These are phyloP conservation scores for Phytophthora meadii DNA, from an alignment of 352 stramenopile species.

Conservation along the genomic window DNA sequence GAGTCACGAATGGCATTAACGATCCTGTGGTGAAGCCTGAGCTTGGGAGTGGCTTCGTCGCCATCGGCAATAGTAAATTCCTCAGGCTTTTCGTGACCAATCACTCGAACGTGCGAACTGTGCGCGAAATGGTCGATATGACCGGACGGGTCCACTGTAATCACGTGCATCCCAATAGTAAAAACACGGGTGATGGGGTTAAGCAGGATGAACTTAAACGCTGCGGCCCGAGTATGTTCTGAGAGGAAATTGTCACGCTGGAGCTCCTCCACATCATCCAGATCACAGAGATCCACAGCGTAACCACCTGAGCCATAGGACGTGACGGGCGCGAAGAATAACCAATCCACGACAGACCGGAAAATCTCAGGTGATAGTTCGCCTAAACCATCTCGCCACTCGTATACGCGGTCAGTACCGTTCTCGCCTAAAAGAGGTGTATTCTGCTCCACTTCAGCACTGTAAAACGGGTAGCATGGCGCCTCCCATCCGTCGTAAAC, in stretches of 20 bases:
- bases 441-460: constrained; percentile 56
- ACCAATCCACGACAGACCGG: constrained; percentile 57
- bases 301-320: constrained; percentile 78
- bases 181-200: constrained; percentile 92
- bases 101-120: constrained; percentile 81
- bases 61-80: constrained; percentile 33
- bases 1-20: constrained; percentile 21
- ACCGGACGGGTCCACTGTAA: constrained; percentile 80
- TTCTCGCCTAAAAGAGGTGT: constrained; percentile 50
- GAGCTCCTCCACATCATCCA: constrained; percentile 62
- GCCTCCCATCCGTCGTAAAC: constrained; percentile 66
- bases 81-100: constrained; percentile 74
- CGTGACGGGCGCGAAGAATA: constrained; percentile 49
- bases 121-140: constrained; percentile 86
- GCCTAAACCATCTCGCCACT: constrained; percentile 73
- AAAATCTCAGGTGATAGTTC: constrained; percentile 64
- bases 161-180: constrained; percentile 86
- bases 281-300: constrained; percentile 73
- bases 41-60: background rate
- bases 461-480: constrained; percentile 83
- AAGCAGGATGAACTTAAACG: constrained; percentile 88
- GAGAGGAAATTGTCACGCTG: constrained; percentile 79
- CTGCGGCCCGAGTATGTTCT: constrained; percentile 78
- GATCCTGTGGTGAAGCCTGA: constrained; percentile 20
- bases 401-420: constrained; percentile 50